Evolutionary conservation across 2,329 filamentous ascomycete species (phyloP).

Genomic region (Sphaerostilbella broomeana): DNA sequence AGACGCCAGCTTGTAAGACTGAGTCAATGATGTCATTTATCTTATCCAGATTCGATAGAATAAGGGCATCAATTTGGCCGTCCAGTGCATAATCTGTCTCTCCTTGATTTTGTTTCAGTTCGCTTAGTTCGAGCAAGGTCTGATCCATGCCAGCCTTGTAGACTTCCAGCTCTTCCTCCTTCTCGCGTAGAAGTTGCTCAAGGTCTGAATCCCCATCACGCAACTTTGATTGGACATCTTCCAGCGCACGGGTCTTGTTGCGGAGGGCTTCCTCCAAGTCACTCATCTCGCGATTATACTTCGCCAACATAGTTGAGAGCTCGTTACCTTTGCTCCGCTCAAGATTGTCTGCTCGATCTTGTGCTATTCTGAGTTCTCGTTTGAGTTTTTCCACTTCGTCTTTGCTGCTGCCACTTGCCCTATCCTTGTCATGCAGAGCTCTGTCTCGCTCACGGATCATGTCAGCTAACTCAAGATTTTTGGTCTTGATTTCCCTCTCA

Average conservation of each 20-base stretch:
- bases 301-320: constrained; percentile 85
- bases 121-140: constrained; percentile 84
- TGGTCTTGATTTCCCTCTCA: constrained; percentile 96
- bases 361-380: constrained; percentile 84
- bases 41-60: constrained; percentile 80
- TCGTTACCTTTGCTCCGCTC: constrained; percentile 93
- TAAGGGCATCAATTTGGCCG: constrained; percentile 82
- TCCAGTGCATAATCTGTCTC: constrained; percentile 77
- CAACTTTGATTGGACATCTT: constrained; percentile 72
- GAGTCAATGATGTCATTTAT: constrained; percentile 98
- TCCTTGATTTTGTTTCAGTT: constrained; percentile 69
- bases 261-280: constrained; percentile 89
- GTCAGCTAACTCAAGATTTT: constrained; percentile 96
- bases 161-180: constrained; percentile 95
- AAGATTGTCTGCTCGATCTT: constrained; percentile 85
- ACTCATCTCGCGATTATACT: constrained; percentile 95
- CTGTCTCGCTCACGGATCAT: constrained; percentile 97
- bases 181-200: constrained; percentile 78
- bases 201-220: constrained; percentile 79
- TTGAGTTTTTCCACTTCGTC: constrained; percentile 93
- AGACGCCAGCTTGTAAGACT: constrained; percentile 84
- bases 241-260: constrained; percentile 80
- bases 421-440: constrained; percentile 87
- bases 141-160: constrained; percentile 98
- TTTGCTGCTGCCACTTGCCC: constrained; percentile 75